Percentiles rank a stretch among this genome's conserved stretches.
phyloP scores from a whole-genome alignment of 108 stramenopile species.

The Pseudonitzschia delicatissima region DNA sequence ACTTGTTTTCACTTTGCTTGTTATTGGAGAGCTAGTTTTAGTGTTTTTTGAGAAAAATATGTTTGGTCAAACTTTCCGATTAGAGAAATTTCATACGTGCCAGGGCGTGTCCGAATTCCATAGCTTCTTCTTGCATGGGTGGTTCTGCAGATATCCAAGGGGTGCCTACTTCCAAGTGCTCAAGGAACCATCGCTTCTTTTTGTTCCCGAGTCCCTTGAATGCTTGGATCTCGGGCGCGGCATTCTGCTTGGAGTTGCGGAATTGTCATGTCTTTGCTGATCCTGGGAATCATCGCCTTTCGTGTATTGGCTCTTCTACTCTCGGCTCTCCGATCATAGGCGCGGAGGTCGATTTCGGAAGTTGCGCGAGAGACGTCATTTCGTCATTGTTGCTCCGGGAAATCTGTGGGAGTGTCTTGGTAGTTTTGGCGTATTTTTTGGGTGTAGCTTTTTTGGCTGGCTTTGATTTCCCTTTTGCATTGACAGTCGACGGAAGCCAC shows the following conservation, averaged over 20 bases:
- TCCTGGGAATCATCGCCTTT: constrained; percentile 10
- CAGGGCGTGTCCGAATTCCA: too few species aligned
- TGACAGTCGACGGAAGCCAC: not conserved
- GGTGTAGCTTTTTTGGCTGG: not conserved
- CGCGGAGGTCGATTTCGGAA: too few species aligned
- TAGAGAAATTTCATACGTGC: too few species aligned
- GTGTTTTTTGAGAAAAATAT: too few species aligned
- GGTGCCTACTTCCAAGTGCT: constrained; percentile 14
- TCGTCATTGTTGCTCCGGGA: too few species aligned
- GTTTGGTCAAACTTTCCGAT: too few species aligned
- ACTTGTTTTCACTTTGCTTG: too few species aligned
- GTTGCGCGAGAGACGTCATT: too few species aligned
- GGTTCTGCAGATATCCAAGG: constrained; percentile 14
- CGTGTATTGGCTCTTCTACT: too few species aligned
- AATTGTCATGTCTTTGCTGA: constrained; percentile 12
- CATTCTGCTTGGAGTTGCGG: constrained; percentile 13
- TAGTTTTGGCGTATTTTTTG: constrained; percentile 7
- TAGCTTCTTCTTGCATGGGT: too few species aligned
- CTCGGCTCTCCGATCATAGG: too few species aligned
- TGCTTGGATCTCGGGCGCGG: not conserved
- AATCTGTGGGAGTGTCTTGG: not conserved
- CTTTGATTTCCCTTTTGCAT: not conserved
- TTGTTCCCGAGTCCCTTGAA: constrained; percentile 4
- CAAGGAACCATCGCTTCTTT: constrained; percentile 21
- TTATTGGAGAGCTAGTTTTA: too few species aligned